Base-by-base conservation (phyloP, 1,284 basidiomycete genomes). In the Ganoderma sinense region DNA sequence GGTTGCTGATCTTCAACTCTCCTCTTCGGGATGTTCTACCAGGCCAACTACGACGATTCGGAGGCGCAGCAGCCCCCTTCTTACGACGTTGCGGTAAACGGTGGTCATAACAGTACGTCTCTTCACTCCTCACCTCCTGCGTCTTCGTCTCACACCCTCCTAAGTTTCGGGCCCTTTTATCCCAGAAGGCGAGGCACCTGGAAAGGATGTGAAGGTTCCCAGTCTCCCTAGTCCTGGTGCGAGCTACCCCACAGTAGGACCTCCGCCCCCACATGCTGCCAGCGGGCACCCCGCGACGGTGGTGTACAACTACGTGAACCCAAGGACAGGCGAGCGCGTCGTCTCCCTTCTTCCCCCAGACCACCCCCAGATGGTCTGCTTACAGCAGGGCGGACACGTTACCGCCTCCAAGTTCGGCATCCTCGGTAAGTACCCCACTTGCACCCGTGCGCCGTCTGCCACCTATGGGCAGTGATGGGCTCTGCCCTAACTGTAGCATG, bases 291-390 rank as follows among this genome's bases (percentile, higher is more conserved):
- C 80, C 41, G 70, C 77, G 39, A 78, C 78, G 56, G 77, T 75
- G 14, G 80, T 85, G 8, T 84, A 84, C 74, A 80, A 83, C 75
- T 86, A 85, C 72, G 76, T 86, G 58, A 83, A 87, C 73, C 85
- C 87, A 8, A 45, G 56, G 1, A 87, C 85, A 0, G 83, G 84
- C n/a, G 83, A 87, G 39, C 76, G 81, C n/a, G 63, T 89, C 53
- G 78, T 83, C 5, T 87, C 89, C 1, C 79, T 87, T 2, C 82
- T 94, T 2, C 90, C 93, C 0, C 93, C 93, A 1, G 84, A 88
- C 71, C 90, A 94, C 76, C 94, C 93, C 0, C 88, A 93, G 80
- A 94, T 94, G 93, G 75, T 92, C 43, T 95, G 93, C 75, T 78
- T 94, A 36, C 94, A 94, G 76, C 80, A 86, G n/a, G 93, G 93